Evolutionary conservation across 257 asterid species (phyloP), one percentile per base, ranked within the genome.

Genomic region (Penstemon davidsonii): DNA sequence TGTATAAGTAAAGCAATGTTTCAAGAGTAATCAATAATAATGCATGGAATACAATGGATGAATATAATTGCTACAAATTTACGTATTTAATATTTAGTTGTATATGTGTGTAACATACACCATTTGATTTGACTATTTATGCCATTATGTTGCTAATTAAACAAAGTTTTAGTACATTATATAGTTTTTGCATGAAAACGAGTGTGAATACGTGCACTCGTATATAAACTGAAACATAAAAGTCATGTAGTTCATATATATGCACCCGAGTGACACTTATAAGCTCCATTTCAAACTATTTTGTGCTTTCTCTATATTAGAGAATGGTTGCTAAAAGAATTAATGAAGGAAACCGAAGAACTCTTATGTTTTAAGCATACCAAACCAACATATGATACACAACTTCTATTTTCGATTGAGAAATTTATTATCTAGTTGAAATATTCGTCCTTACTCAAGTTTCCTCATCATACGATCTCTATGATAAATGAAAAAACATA

Each of bases 31-130:
- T 53, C 47, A 46, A 37, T 25, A 41, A 36, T 44, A 63, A 62
- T 44, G 73, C n/a, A 68, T 57, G 8, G 18, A n/a, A 11, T 49
- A 37, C 11, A 64, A 40, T 19, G 57, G 1, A 62, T 46, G 51
- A 33, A 41, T 58, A 47, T 13, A 75, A 43, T 15, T 55, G 54
- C 13, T 62, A 33, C 44, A 19, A 38, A 44, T 50, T 59, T 62
- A 58, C n/a, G 58, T 50, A 56, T 25, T 47, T 59, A 39, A 60
- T 19, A 3, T 49, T 39, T 5, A 38, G 33, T 49, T 25, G 38
- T 6, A 60, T 7, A 19, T 3, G 12, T 3, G 10, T 12, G 8
- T 8, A 54, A 62, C 55, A 59, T 10, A 60, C 51, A 40, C 25
- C 53, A 55, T 59, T 13, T 3, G 15, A 50, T 7, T 55, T 5